Base-by-base conservation (phyloP, 306 rosid genomes). In the Medicago ruthenica region DNA sequence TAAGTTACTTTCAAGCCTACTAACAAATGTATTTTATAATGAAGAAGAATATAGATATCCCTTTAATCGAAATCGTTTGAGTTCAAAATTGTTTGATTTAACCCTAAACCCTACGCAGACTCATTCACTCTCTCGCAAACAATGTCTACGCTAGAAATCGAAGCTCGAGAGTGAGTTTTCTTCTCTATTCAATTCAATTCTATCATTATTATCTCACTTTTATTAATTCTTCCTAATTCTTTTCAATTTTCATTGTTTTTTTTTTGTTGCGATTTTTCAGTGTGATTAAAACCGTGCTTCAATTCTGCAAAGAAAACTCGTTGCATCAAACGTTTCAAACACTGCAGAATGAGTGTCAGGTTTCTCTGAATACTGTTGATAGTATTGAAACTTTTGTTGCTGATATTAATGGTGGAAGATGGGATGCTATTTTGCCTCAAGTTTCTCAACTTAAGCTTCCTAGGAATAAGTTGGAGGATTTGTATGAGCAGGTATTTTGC, bases 391-490 rank as follows among this genome's bases (percentile, higher is more conserved):
- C 99, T 0, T 96, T 96, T 79, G 83, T 92, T 77, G 88, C 97
- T 45, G 99, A 96, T 79, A 88, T 96, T 41, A 96, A 96, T 70
- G 87, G 91, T 81, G 99, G 99, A 70, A 88, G 99, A 78, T 96
- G 99, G 99, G 99, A 92, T 74, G 92, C 96, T 0, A 86, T 96
- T 71, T 76, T 96, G 87, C 99, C 99, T 66, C 97, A 96, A 83
- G 96, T 96, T 71, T 81, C 99, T 75, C 99, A 96, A 57, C 97
- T 96, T 68, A 96, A 96, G 85, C 99, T 96, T 74, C 96, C 99
- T 5, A 83, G 99, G 84, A 89, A 92, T 82, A 96, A 83, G 17
- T 87, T 96, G 83, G 99, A 96, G 86, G 99, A 92, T 85, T 92
- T 95, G 87, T 95, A 92, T 80, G 99, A 95, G 82, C 98, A 94